These are phyloP conservation scores for Neopestalotiopsis sp. DNA, from an alignment of 2,329 filamentous ascomycete species.

Conservation along the genomic window DNA sequence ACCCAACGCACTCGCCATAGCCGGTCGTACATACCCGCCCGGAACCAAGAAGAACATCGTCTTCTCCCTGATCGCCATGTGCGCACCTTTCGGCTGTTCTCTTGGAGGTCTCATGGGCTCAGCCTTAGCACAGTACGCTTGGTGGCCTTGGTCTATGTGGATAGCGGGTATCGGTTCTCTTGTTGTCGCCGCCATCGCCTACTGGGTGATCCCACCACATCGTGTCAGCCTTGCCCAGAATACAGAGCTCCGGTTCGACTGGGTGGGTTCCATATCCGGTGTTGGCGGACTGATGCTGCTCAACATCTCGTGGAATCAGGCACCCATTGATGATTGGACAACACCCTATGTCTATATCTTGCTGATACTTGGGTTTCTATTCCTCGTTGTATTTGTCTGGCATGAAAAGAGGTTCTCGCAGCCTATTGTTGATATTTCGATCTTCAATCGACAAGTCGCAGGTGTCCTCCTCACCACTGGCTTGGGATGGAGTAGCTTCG, in stretches of 20 bases:
- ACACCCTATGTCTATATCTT: constrained; percentile 60
- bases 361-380: constrained; percentile 61
- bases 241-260: constrained; percentile 35
- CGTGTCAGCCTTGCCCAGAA: constrained; percentile 26
- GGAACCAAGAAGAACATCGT: constrained; percentile 65
- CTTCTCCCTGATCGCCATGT: constrained; percentile 57
- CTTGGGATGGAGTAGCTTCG: constrained; percentile 48
- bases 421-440: constrained; percentile 56
- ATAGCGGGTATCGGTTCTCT: constrained; percentile 42
- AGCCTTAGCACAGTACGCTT: constrained; percentile 42
- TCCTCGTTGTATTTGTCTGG: constrained; percentile 61
- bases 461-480: constrained; percentile 52
- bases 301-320: constrained; percentile 73
- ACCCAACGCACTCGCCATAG: constrained; percentile 68
- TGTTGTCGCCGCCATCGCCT: constrained; percentile 37
- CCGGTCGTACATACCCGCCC: constrained; percentile 62
- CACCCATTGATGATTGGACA: constrained; percentile 63
- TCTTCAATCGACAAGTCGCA: constrained; percentile 47
- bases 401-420: constrained; percentile 54
- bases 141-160: constrained; percentile 58
- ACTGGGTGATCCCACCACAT: constrained; percentile 40
- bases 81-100: constrained; percentile 52
- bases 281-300: constrained; percentile 64
- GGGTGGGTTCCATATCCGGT: constrained; percentile 49
- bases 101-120: constrained; percentile 47